Base-by-base conservation (phyloP, 2,329 filamentous ascomycete species). In the Penicillium palitans region DNA sequence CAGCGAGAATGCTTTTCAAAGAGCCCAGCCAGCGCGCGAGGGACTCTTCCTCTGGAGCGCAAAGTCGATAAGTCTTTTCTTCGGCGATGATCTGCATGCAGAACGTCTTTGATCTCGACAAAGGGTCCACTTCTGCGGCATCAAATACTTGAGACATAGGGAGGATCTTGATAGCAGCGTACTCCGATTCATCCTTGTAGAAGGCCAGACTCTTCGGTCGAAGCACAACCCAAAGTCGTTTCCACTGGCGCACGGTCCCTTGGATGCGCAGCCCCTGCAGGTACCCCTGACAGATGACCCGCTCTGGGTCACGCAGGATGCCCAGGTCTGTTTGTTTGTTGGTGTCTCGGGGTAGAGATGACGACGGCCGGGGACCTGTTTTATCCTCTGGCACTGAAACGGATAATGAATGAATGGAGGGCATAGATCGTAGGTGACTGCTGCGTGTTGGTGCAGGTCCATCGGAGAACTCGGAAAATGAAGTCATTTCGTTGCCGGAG, bases 51-150 rank as follows among this genome's bases (percentile, higher is more conserved):
- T 91, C 87, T 21, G 85, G 81, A 0, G 92, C 86, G 70, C 88
- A 90, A 64, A 95, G 89, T 31, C 88, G 84, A 67, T 88, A 90
- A 55, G 84, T 90, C 77, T 91, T 95, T 71, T 98, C 93, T 68
- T 97, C 93, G 37, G 90, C 90, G 69, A 99, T 96, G 68, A 98
- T 84, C 75, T 98, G 93, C 72, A 98, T 82, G 74, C 95, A 98
- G 71, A 90, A 87, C 47, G 83, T 84, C 79, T 96, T 97, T 66
- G 87, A 95, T 70, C 84, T 89, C 68, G 90, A 93, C 62, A 96
- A 79, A 0, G 93, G 89, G 66, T 98, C 91, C 55, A 96, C 91
- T 70, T 98, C 95, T 24, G 97, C 93, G 1, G 91, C 93, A 66
- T 96, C 90, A 68, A 98, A 89, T 53, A 99, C 87, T 55, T 83